Evolutionary conservation across 441 rosid genomes (phyloP).

Genomic region (Populus hybrid): DNA sequence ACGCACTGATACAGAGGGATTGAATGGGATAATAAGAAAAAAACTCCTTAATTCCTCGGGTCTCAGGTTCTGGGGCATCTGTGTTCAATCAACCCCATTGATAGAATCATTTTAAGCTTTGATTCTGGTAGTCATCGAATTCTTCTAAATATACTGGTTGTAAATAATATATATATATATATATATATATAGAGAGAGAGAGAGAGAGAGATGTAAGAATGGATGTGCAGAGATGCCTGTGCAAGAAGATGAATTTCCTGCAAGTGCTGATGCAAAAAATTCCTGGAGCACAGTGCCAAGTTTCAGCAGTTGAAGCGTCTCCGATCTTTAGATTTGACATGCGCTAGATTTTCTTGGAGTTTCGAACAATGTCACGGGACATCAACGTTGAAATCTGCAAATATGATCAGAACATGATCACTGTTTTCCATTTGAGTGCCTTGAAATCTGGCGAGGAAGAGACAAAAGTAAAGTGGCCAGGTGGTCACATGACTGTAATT

Average conservation of each 20-base stretch:
- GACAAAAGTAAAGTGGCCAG: neutral
- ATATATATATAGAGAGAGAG: too few species aligned
- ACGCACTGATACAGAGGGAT: neutral
- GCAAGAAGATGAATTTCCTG: neutral
- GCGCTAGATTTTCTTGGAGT: neutral
- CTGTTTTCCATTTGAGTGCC: neutral
- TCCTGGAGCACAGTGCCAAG: neutral
- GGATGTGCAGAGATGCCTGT: neutral
- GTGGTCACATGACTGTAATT: neutral
- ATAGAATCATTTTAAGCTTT: neutral
- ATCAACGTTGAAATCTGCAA: neutral
- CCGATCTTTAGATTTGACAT: neutral
- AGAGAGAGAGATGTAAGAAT: too few species aligned
- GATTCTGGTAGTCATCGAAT: neutral
- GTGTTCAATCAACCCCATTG: neutral
- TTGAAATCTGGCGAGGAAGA: neutral
- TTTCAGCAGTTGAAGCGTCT: neutral
- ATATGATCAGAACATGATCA: neutral
- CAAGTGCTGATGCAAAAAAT: neutral
- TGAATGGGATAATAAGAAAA: neutral
- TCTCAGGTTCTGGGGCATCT: neutral
- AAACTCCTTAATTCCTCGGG: neutral
- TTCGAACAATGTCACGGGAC: neutral
- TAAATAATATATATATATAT: too few species aligned
- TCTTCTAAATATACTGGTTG: neutral